Percentiles rank a stretch among this genome's conserved stretches.
phyloP scores from a whole-genome alignment of 352 stramenopile genomes.

The Pythium dissotocum region DNA sequence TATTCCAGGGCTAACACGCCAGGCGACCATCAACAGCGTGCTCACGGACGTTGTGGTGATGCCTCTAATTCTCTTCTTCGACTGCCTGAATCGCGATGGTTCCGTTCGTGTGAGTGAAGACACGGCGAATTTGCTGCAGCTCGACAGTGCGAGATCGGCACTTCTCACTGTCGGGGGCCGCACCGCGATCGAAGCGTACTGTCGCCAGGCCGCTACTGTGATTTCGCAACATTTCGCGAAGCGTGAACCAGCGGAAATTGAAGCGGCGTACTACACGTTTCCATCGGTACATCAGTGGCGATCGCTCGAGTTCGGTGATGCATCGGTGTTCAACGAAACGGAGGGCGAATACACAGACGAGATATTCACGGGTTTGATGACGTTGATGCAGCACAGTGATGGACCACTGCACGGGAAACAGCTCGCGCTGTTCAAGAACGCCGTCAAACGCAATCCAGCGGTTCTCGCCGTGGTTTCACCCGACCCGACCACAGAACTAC shows the following conservation, averaged over 20 bases:
- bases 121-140: not conserved
- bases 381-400: constrained; percentile 9
- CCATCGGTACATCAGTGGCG: not conserved
- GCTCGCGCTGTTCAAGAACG: constrained; percentile 6
- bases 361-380: not conserved
- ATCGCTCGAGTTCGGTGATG: constrained; percentile 1
- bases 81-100: constrained; percentile 8
- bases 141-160: not conserved
- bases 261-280: constrained; percentile 2
- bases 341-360: not conserved
- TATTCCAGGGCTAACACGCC: not conserved
- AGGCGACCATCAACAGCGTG: not conserved
- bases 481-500: not conserved
- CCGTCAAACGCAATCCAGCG: not conserved
- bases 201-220: not conserved
- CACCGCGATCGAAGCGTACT: not conserved
- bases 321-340: not conserved
- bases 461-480: not conserved
- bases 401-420: not conserved
- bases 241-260: not conserved
- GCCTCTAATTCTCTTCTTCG: not conserved
- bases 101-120: not conserved
- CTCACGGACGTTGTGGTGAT: not conserved
- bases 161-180: not conserved
- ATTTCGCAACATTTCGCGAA: not conserved